Evolutionary conservation across 2,329 filamentous ascomycete species (phyloP).

Genomic region (Aspergillus amoenus): DNA sequence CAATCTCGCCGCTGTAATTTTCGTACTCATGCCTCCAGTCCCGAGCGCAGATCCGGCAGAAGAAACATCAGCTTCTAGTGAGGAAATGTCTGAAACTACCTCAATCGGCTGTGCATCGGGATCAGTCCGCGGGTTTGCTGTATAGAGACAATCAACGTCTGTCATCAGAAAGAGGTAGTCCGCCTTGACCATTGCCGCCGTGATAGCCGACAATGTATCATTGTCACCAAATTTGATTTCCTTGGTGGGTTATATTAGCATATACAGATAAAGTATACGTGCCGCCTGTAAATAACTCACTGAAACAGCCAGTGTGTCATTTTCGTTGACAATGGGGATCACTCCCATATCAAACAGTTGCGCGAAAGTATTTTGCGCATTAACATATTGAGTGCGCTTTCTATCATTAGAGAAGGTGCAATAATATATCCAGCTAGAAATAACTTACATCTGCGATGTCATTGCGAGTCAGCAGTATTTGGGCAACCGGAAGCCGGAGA

Average conservation of each 20-base stretch:
- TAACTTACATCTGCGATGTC: conserved; percentile 84
- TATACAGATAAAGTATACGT: background rate
- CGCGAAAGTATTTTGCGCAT: conserved; percentile 91
- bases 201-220: conserved; percentile 94
- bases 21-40: conserved; percentile 96
- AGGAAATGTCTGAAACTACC: conserved; percentile 83
- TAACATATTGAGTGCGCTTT: conserved; percentile 86
- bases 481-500: conserved; percentile 84
- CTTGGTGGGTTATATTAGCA: conserved; percentile 20
- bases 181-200: conserved; percentile 93
- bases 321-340: conserved; percentile 98
- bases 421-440: background rate
- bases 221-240: conserved; percentile 99
- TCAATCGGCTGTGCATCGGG: conserved; percentile 87
- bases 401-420: conserved; percentile 16
- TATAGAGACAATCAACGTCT: conserved; percentile 95
- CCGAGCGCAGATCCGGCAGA: conserved; percentile 84
- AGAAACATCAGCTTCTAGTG: conserved; percentile 84
- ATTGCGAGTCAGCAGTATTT: conserved; percentile 90
- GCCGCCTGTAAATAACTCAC: conserved; percentile 32
- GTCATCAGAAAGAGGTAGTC: conserved; percentile 98
- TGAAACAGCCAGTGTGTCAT: conserved; percentile 92
- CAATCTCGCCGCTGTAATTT: conserved; percentile 88
- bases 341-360: conserved; percentile 92
- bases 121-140: conserved; percentile 85